Evolutionary conservation across 202 grass and related monocot species (phyloP).

Genomic region (Eragrostis tef): DNA sequence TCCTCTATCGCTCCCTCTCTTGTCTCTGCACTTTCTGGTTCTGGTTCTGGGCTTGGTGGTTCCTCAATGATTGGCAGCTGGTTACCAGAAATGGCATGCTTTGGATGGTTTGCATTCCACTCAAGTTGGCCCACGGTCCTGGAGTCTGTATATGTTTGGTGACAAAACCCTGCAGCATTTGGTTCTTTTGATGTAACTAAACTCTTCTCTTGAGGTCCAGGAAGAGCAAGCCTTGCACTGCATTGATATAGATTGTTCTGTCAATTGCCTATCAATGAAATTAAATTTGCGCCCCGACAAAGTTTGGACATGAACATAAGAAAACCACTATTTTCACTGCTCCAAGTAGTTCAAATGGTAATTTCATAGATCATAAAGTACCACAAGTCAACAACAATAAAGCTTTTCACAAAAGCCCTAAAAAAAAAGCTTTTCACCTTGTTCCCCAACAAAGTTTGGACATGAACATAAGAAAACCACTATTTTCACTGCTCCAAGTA

Average conservation of each 20-base stretch:
- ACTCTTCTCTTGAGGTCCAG: slow-evolving; percentile 68
- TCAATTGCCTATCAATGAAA: slow-evolving; percentile 23
- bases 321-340: slow-evolving; percentile 2
- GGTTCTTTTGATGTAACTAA: slow-evolving; percentile 41
- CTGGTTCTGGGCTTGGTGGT: slow-evolving; percentile 75
- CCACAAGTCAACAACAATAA: neutral
- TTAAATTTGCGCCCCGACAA: neutral
- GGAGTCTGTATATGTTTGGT: slow-evolving; percentile 23
- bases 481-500: slow-evolving; percentile 16
- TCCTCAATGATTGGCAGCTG: slow-evolving; percentile 82
- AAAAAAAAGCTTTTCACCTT: too few species aligned
- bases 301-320: slow-evolving; percentile 9
- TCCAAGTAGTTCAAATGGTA: slow-evolving; percentile 22
- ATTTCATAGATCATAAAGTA: slow-evolving; percentile 37
- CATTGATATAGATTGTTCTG: slow-evolving; percentile 38
- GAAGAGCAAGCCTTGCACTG: slow-evolving; percentile 85
- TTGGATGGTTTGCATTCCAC: slow-evolving; percentile 35
- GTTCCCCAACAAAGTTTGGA: neutral
- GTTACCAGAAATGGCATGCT: slow-evolving; percentile 40
- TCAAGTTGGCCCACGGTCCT: slow-evolving; percentile 46
- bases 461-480: slow-evolving; percentile 10
- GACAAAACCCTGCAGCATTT: slow-evolving; percentile 34
- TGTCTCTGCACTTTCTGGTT: slow-evolving; percentile 49
- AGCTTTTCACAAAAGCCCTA: too few species aligned
- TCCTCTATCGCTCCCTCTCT: slow-evolving; percentile 76